phyloP scores from a whole-genome alignment of 1,139 yeast species.

The Starmera stellimalicola region DNA sequence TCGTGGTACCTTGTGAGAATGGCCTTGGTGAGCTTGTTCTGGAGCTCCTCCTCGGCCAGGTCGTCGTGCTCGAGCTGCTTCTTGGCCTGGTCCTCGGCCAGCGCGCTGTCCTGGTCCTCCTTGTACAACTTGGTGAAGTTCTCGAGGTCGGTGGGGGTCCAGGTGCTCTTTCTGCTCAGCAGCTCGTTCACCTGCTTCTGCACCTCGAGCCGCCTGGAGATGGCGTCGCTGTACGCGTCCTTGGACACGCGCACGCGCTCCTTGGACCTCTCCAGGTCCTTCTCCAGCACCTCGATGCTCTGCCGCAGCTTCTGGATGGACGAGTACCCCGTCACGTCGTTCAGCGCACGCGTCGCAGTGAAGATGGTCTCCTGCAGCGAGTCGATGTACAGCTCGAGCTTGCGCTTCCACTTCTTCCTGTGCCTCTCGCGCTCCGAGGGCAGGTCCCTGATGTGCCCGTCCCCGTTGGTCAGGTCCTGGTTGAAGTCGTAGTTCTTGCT shows the following conservation, averaged over 20 bases:
- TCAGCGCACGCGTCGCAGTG: conserved; percentile 65
- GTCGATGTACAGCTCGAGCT: conserved; percentile 45
- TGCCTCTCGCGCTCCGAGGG: conserved; percentile 34
- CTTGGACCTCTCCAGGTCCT: conserved; percentile 40
- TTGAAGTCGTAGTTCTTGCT: conserved; percentile 21
- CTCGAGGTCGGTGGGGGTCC: conserved; percentile 75
- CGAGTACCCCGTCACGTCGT: conserved; percentile 89
- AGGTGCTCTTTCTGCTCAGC: conserved; percentile 72
- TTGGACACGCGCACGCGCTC: conserved; percentile 41
- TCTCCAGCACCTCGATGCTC: conserved; percentile 44
- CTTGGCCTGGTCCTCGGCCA: conserved; percentile 47
- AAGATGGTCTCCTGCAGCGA: conserved; percentile 57
- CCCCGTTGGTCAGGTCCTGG: conserved; percentile 21
- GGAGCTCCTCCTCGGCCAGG: conserved; percentile 56
- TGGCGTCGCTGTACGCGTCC: conserved; percentile 48
- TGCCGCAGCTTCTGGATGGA: conserved; percentile 65
- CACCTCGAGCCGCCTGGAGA: conserved; percentile 55
- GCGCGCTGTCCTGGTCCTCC: conserved; percentile 71
- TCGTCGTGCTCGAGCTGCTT: conserved; percentile 48
- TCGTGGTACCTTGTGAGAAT: conserved; percentile 88
- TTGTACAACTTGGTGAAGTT: conserved; percentile 73
- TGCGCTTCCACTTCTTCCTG: conserved; percentile 43
- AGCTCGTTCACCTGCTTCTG: conserved; percentile 86
- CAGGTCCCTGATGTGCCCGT: conserved; percentile 21
- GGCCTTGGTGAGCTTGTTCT: conserved; percentile 59